A percentile compares a stretch with the other conserved stretches of the same genome.
Evolutionary conservation across 768 basidiomycete genomes (phyloP).

Genomic region (Dentipellis sp.): DNA sequence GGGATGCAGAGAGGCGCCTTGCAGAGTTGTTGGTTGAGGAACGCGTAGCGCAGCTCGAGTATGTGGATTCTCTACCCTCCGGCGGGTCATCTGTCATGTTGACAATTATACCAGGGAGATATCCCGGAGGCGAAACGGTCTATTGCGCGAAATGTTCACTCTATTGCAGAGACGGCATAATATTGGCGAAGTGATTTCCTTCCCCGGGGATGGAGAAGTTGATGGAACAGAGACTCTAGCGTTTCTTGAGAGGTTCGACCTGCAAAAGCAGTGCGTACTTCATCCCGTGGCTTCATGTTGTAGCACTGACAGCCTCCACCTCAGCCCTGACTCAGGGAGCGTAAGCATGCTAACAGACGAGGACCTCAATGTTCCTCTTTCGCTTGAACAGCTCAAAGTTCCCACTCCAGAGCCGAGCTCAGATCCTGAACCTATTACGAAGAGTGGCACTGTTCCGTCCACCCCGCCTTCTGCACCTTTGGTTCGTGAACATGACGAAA

Average conservation of each 20-base stretch:
- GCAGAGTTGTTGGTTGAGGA: not conserved
- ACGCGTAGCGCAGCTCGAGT: slow-evolving; percentile 14
- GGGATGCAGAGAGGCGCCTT: not conserved
- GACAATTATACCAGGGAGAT: slow-evolving; percentile 37
- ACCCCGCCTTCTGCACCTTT: too few relatives aligned
- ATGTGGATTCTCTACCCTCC: not conserved
- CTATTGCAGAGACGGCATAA: slow-evolving; percentile 49
- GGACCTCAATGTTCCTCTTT: slow-evolving; percentile 13
- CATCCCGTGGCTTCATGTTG: not conserved
- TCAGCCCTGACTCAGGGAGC: slow-evolving; percentile 26
- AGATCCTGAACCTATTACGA: too few relatives aligned
- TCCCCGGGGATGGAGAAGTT: slow-evolving; percentile 26
- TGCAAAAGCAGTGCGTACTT: slow-evolving; percentile 38
- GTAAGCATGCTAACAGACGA: slow-evolving; percentile 17
- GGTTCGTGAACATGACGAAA: too few relatives aligned
- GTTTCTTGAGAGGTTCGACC: slow-evolving; percentile 51
- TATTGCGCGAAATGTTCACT: slow-evolving; percentile 62
- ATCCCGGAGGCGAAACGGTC: slow-evolving; percentile 54
- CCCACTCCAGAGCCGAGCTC: too few relatives aligned
- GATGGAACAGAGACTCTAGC: slow-evolving; percentile 29
- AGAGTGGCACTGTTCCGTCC: too few relatives aligned
- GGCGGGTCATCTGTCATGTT: not conserved
- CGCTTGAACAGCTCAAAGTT: too few relatives aligned
- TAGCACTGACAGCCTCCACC: slow-evolving; percentile 4
- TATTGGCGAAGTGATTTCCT: slow-evolving; percentile 28